Percentiles rank a stretch among this genome's conserved stretches.
phyloP scores from a whole-genome alignment of 495 filamentous ascomycete genomes.

The Neurospora tetrasperma region DNA sequence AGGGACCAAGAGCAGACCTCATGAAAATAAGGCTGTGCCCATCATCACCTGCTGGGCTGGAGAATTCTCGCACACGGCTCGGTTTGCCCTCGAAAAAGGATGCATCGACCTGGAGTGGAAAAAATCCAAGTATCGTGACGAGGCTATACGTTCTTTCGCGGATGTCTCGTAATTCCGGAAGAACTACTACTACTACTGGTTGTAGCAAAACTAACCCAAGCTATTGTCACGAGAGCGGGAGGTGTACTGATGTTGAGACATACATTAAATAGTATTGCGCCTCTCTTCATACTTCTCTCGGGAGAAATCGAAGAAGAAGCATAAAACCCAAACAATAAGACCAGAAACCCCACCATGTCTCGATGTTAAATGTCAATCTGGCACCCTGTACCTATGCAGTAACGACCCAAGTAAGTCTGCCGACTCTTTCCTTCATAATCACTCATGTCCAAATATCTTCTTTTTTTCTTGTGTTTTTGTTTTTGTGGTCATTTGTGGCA shows the following conservation, averaged over 20 bases:
- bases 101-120: not conserved
- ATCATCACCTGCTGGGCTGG: not conserved
- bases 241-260: not conserved
- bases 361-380: not conserved
- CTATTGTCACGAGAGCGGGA: not conserved
- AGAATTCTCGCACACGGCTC: not conserved
- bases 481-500: not conserved
- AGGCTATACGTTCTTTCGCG: not conserved
- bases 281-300: not conserved
- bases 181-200: not conserved
- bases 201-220: not conserved
- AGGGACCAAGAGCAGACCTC: not conserved
- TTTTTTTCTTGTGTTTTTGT: no score
- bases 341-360: not conserved
- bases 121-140: not conserved
- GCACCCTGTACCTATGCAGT: not conserved
- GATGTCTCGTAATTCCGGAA: not conserved
- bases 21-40: not conserved
- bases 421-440: not conserved
- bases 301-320: not conserved
- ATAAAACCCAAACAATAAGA: not conserved
- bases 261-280: not conserved
- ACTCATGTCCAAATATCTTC: not conserved
- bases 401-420: not conserved
- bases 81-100: not conserved